Percentiles rank a stretch among this genome's conserved stretches.
These are phyloP conservation scores for Kernera saxatilis DNA, from an alignment of 345 rosid genomes.

Conservation along the genomic window DNA sequence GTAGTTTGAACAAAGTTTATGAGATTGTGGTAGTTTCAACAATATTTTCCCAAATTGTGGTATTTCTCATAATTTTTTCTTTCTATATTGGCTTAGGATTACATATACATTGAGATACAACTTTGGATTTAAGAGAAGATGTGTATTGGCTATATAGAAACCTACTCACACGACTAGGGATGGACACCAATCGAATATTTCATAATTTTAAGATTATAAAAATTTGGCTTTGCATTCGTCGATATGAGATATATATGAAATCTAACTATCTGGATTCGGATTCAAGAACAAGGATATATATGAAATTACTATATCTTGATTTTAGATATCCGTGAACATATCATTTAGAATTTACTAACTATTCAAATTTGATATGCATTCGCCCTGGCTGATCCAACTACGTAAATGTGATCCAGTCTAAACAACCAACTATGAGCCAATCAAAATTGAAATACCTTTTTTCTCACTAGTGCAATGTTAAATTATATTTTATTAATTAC, in stretches of 20 bases:
- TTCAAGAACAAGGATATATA: not conserved
- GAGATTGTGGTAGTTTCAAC: too few species aligned
- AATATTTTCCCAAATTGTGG: too few species aligned
- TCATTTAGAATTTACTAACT: not conserved
- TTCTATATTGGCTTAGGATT: too few species aligned
- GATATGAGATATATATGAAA: not conserved
- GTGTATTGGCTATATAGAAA: too few species aligned
- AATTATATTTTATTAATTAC: too few species aligned
- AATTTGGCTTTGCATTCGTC: not conserved
- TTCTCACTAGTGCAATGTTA: too few species aligned
- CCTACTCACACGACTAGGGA: too few species aligned
- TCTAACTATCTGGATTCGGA: not conserved
- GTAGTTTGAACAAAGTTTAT: too few species aligned
- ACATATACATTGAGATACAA: too few species aligned
- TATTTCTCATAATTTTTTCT: too few species aligned
- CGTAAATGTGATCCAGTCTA: not conserved
- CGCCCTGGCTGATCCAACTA: not conserved
- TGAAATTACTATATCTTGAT: not conserved
- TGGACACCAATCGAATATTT: not conserved
- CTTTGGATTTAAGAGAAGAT: too few species aligned
- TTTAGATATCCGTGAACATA: not conserved
- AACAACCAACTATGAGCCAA: not conserved
- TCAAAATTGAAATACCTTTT: too few species aligned
- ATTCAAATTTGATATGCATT: not conserved
- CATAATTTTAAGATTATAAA: not conserved